Base-by-base conservation (phyloP, 2,329 filamentous ascomycete genomes). In the Cladosporium phlei region DNA sequence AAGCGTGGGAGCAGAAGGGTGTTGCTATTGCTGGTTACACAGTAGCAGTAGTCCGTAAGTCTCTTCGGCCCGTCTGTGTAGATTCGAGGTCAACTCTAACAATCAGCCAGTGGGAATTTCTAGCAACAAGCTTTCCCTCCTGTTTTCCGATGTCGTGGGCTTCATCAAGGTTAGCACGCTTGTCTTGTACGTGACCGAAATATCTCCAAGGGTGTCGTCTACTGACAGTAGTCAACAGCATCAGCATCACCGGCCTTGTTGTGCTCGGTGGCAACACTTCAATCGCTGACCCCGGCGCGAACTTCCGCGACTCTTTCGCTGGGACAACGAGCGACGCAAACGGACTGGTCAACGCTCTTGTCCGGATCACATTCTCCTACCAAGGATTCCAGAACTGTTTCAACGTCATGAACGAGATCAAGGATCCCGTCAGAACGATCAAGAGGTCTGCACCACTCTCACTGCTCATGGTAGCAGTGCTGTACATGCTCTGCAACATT, bases 21-120 rank as follows among this genome's bases (percentile, higher is more conserved):
- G 76, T 85, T 2, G 83, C 83, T 0, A 66, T 85, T 19, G 81
- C 78, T 1, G 76, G 73, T 0, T 85, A 85, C 55, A 82, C 77
- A 0, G 56, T 81, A 0, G 79, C 80, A 9, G 49, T 55, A 3
- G 69, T 76, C 1, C 51, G 44, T 47, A 47, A 47, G 44, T 5
- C 12, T 7, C 4, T 7, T 5, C 12, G 11, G 21, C 8, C 5
- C 21, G 8, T 17, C 11, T 3, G 74, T 68, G 9, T 34, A 4
- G 5, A 22, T 3, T 22, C 9, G 4, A n/a, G n/a, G n/a, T n/a
- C n/a, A n/a, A 12, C 24, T n/a, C 37, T 24, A 14, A 45, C 42
- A 28, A 22, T 7, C 3, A 3, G n/a, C 6, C 19, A 45, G 42
- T 46, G 50, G 63, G 70, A 14, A 30, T 47, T n/a, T 33, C 35